Percentiles rank a stretch among this genome's conserved stretches.
Conservation (phyloP, 2,329 filamentous ascomycete species). For the Phoma sp. region DNA sequence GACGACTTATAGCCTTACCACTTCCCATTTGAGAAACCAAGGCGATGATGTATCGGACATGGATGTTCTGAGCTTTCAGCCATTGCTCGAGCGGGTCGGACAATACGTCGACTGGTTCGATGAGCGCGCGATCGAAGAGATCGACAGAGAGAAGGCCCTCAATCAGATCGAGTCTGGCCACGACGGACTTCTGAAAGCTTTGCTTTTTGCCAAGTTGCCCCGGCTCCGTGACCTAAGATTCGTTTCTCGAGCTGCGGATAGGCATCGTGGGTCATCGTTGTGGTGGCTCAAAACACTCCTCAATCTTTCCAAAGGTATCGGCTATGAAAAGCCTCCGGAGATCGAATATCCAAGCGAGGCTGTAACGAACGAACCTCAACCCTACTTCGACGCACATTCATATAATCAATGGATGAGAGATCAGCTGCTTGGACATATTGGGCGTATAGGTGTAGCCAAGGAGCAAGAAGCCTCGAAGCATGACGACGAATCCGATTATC, state of each 20-base stretch:
- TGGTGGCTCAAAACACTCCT: not conserved
- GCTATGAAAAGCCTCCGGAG: not conserved
- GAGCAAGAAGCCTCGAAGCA: too few species aligned
- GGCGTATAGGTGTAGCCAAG: too few species aligned
- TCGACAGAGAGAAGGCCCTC: not conserved
- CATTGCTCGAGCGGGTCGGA: not conserved
- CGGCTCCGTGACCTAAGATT: constrained; percentile 5
- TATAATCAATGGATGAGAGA: too few species aligned
- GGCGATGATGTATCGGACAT: not conserved
- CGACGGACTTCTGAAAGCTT: constrained; percentile 7
- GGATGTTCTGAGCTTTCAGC: not conserved
- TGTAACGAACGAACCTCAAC: not conserved
- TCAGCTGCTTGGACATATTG: too few species aligned
- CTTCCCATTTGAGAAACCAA: not conserved
- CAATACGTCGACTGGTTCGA: constrained; percentile 5
- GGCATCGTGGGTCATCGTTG: not conserved
- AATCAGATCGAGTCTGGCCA: constrained; percentile 3
- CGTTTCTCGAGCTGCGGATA: not conserved
- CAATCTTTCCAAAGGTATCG: not conserved
- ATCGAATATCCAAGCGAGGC: not conserved
- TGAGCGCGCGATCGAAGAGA: not conserved
- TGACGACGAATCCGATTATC: too few species aligned
- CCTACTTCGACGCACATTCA: too few species aligned
- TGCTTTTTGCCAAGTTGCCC: constrained; percentile 6
- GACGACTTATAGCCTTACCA: not conserved